Evolutionary conservation across 192 early-diverging fungal genomes (phyloP).

Genomic region (Diversispora eburnea): DNA sequence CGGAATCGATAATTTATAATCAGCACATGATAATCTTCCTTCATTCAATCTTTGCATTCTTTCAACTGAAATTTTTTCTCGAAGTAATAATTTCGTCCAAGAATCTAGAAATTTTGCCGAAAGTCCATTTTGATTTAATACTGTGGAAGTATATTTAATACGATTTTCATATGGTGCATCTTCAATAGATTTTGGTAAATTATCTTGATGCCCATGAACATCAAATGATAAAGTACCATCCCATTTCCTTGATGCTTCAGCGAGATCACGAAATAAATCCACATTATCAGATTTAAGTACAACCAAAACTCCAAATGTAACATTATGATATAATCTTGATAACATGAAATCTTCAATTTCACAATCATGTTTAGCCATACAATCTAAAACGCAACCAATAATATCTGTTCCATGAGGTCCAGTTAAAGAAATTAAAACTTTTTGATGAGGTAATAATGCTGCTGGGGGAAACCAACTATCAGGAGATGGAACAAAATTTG

Average conservation of each 20-base stretch:
- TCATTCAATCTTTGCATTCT: conserved; percentile 80
- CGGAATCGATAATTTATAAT: conserved; percentile 83
- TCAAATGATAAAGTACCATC: conserved; percentile 83
- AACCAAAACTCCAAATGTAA: conserved; percentile 90
- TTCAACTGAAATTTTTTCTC: conserved; percentile 79
- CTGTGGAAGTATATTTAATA: conserved; percentile 81
- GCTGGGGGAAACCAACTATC: conserved; percentile 49
- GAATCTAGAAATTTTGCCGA: conserved; percentile 71
- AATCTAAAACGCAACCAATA: conserved; percentile 76
- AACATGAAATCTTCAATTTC: conserved; percentile 84
- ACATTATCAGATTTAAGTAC: conserved; percentile 69
- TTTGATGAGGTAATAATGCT: conserved; percentile 60
- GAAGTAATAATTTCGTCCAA: conserved; percentile 75
- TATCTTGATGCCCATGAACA: conserved; percentile 53
- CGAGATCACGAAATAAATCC: conserved; percentile 74
- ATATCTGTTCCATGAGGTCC: conserved; percentile 92
- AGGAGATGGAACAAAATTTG: background rate
- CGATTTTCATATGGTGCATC: conserved; percentile 86
- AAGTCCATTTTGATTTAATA: conserved; percentile 80
- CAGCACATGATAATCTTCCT: conserved; percentile 67
- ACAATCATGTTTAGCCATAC: conserved; percentile 69
- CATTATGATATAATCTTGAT: conserved; percentile 86
- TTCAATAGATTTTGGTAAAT: conserved; percentile 54
- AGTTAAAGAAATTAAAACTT: conserved; percentile 74
- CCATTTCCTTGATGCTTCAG: conserved; percentile 75